phyloP scores from a whole-genome alignment of 2,329 filamentous ascomycete genomes.

The Colletotrichum abscissum region DNA sequence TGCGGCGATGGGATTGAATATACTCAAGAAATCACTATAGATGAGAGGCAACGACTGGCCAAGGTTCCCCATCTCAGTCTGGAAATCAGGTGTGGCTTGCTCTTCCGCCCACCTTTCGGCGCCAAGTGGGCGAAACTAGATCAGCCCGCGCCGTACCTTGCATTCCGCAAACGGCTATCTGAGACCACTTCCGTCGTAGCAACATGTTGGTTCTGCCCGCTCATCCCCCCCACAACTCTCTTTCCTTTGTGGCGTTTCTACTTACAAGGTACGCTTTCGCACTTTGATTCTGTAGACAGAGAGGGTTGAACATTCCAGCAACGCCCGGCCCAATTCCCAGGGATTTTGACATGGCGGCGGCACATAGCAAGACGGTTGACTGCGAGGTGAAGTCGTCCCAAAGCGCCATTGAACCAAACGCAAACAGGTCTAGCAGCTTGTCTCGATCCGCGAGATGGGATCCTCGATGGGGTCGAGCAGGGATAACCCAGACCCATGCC shows the following conservation, averaged over 20 bases:
- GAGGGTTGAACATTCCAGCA: neutral
- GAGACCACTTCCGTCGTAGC: constrained; percentile 10
- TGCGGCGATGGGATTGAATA: neutral
- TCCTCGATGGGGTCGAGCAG: constrained; percentile 9
- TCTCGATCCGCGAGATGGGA: constrained; percentile 23
- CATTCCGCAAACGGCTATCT: constrained; percentile 30
- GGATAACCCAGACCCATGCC: constrained; percentile 15
- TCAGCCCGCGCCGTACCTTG: constrained; percentile 26
- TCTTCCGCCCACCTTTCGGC: constrained; percentile 18
- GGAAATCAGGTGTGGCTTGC: constrained; percentile 33
- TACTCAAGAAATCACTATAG: too few relatives aligned
- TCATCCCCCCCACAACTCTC: constrained; percentile 11
- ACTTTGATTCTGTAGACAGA: neutral
- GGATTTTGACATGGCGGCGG: constrained; percentile 12
- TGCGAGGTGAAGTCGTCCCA: neutral
- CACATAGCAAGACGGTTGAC: neutral
- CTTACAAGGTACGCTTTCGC: constrained; percentile 12
- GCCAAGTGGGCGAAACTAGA: constrained; percentile 17
- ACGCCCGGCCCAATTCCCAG: neutral
- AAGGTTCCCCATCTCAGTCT: constrained; percentile 5
- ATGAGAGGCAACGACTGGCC: neutral
- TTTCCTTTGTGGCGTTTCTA: constrained; percentile 7
- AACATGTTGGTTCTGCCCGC: neutral
- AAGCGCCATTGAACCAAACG: constrained; percentile 18
- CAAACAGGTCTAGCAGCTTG: constrained; percentile 26